phyloP scores from a whole-genome alignment of 2,329 filamentous ascomycete species.

The Camptophora hylomeconis region DNA sequence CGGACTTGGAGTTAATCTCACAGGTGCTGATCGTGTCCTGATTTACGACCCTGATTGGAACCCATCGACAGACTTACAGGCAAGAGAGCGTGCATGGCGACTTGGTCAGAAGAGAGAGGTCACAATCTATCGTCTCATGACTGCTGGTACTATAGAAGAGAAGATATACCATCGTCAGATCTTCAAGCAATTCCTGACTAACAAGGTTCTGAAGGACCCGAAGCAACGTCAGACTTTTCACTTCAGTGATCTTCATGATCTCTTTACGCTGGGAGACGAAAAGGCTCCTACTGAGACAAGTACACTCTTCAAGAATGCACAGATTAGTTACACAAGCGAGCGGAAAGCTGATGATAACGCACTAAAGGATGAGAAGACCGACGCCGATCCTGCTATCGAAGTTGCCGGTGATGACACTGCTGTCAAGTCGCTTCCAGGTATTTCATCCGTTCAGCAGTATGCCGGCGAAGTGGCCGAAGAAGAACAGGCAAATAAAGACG shows the following conservation, averaged over 20 bases:
- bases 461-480: slow-evolving; percentile 37
- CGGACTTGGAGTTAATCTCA: slow-evolving; percentile 84
- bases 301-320: slow-evolving; percentile 74
- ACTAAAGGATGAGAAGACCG: not conserved
- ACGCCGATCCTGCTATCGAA: slow-evolving; percentile 17
- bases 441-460: slow-evolving; percentile 54
- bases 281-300: slow-evolving; percentile 70
- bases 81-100: slow-evolving; percentile 88
- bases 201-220: slow-evolving; percentile 88
- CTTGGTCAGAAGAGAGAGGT: slow-evolving; percentile 90
- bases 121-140: slow-evolving; percentile 95
- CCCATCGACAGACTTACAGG: slow-evolving; percentile 89
- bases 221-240: slow-evolving; percentile 89
- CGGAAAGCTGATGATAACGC: slow-evolving; percentile 18
- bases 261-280: slow-evolving; percentile 66
- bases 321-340: slow-evolving; percentile 58
- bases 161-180: slow-evolving; percentile 99
- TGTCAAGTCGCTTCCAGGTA: slow-evolving; percentile 43
- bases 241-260: slow-evolving; percentile 75
- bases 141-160: slow-evolving; percentile 92
- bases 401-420: slow-evolving; percentile 21
- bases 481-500: slow-evolving; percentile 20
- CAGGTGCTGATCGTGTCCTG: slow-evolving; percentile 87
- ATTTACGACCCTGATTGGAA: slow-evolving; percentile 99
- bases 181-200: slow-evolving; percentile 94